phyloP scores from a whole-genome alignment of 2,329 filamentous ascomycete species.

The Chaetomium globosum region DNA sequence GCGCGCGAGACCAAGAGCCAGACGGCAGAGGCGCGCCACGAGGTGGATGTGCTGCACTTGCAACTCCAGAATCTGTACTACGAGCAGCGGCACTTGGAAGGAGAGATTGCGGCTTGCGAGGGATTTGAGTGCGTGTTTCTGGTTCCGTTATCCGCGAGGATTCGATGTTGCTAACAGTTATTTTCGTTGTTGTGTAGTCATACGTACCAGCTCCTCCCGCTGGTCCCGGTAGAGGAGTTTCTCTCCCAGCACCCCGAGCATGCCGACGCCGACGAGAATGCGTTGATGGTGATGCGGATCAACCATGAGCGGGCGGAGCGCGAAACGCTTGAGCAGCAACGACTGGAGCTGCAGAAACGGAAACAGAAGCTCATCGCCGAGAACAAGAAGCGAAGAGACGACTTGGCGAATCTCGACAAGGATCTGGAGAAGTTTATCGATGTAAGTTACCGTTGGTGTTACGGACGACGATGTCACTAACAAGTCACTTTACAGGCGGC shows the following conservation, averaged over 20 bases:
- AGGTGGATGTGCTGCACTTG: slow-evolving; percentile 88
- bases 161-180: neutral
- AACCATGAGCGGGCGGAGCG: slow-evolving; percentile 86
- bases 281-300: slow-evolving; percentile 86
- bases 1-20: slow-evolving; percentile 83
- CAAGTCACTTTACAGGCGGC: slow-evolving; percentile 62
- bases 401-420: slow-evolving; percentile 85
- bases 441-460: slow-evolving; percentile 51
- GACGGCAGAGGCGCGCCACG: slow-evolving; percentile 84
- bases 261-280: slow-evolving; percentile 70
- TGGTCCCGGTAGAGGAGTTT: slow-evolving; percentile 84
- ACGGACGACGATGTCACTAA: slow-evolving; percentile 2
- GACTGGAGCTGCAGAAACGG: slow-evolving; percentile 71
- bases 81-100: slow-evolving; percentile 85
- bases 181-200: slow-evolving; percentile 59
- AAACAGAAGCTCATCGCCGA: slow-evolving; percentile 65
- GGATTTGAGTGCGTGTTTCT: slow-evolving; percentile 74
- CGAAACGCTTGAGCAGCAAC: slow-evolving; percentile 80
- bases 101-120: slow-evolving; percentile 88
- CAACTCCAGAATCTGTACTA: slow-evolving; percentile 96
- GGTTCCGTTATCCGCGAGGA: neutral
- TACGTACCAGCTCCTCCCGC: slow-evolving; percentile 81
- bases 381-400: slow-evolving; percentile 92
- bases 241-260: slow-evolving; percentile 75
- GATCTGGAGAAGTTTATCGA: slow-evolving; percentile 94